Evolutionary conservation across 2,329 filamentous ascomycete genomes (phyloP), one percentile per base, ranked within the genome.

Genomic region (Ceratocystis cubensis): DNA sequence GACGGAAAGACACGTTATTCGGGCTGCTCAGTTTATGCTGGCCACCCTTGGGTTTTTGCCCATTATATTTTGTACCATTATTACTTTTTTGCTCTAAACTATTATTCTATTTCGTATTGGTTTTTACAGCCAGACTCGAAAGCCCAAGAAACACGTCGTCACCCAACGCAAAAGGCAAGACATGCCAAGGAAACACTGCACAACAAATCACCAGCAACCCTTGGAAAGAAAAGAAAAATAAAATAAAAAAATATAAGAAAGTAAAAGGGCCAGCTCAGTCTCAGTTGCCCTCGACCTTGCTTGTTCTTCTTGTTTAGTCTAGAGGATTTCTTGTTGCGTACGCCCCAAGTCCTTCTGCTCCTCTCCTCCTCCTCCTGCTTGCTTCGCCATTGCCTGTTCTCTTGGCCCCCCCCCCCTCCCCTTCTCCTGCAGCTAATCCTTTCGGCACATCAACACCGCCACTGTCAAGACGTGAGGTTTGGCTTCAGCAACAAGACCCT

Each of bases 81-180:
- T 48, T 48, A 7, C 20, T 4, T 48, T 20, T 22, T 48, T 48
- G 5, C 20, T 48, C n/a, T 20, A n/a, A n/a, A 7, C 20, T 48
- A n/a, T 48, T 10, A n/a, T 48, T 48, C 46, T 48, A n/a, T 22
- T 22, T 48, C 17, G 17, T 2, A 48, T 48, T 48, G 8, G 37
- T 1, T 48, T 46, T 20, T 22, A 22, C 46, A 48, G 17, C 17
- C 46, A 20, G 20, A 48, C 46, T 48, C 20, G n/a, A 17, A 41
- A n/a, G 48, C 13, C 48, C 48, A 53, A 53, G 53, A 33, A 33
- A 57, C 53, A 57, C 53, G 53, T 57, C 28, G 53, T 57, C 53
- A 57, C 53, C 53, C 53, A 57, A 57, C 28, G 53, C 53, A 57
- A 57, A 57, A 57, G 53, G 53, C 53, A 57, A 57, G 53, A 57